Percentiles rank a stretch among this genome's conserved stretches.
These are phyloP conservation scores for Murraya paniculata DNA, from an alignment of 345 rosid genomes.

Conservation along the genomic window DNA sequence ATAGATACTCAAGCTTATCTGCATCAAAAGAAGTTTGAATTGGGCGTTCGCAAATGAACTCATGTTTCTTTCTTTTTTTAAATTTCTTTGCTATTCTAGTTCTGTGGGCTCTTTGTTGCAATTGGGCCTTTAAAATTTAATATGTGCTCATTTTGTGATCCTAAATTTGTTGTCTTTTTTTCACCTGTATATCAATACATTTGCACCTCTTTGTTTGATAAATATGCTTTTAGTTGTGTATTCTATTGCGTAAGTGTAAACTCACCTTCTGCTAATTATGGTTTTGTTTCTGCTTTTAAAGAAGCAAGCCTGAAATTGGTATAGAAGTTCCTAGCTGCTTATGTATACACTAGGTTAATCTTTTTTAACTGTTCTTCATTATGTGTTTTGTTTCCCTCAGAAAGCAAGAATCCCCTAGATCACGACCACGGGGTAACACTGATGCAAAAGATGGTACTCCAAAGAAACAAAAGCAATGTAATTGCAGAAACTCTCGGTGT, in stretches of 20 bases:
- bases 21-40: neutral
- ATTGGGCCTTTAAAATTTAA: neutral
- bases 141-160: neutral
- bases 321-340: neutral
- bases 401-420: slow-evolving; percentile 44
- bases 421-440: slow-evolving; percentile 24
- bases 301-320: neutral
- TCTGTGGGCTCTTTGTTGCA: neutral
- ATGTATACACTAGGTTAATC: neutral
- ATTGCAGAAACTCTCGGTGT: slow-evolving; percentile 71
- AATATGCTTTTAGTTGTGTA: slow-evolving; percentile 4
- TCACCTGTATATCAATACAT: neutral
- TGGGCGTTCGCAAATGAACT: neutral
- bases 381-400: slow-evolving; percentile 26
- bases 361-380: neutral
- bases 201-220: neutral
- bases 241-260: neutral
- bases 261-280: neutral
- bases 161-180: neutral
- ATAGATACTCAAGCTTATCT: neutral
- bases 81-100: neutral
- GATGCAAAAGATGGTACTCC: slow-evolving; percentile 60
- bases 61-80: neutral
- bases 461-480: slow-evolving; percentile 66
- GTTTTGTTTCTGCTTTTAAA: neutral